Percentiles rank a stretch among this genome's conserved stretches.
Conservation (phyloP, 495 filamentous ascomycete genomes). For the Xylaria scruposa region DNA sequence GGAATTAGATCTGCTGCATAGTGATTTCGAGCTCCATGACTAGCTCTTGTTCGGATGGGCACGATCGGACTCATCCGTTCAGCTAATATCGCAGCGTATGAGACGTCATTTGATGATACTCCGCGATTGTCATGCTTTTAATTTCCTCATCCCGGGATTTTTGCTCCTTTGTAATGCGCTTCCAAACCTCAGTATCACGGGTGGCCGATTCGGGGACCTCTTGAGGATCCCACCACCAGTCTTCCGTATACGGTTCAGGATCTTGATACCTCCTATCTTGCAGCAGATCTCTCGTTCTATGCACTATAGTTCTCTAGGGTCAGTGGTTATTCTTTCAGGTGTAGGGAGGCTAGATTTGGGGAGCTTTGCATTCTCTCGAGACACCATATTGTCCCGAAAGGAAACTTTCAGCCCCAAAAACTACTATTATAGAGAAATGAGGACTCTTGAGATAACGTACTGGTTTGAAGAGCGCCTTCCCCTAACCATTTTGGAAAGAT, state of each 20-base stretch:
- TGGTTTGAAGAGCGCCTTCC: background rate
- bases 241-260: background rate
- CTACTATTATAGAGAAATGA: background rate
- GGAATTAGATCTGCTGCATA: background rate
- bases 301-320: background rate
- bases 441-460: background rate
- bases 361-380: background rate
- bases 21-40: background rate
- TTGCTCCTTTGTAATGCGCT: background rate
- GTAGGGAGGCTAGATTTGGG: background rate
- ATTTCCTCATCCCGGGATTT: background rate
- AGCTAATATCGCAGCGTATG: background rate
- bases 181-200: conserved; percentile 4
- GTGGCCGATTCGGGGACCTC: conserved; percentile 3
- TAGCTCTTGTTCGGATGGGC: background rate
- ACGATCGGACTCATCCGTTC: background rate
- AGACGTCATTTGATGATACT: background rate
- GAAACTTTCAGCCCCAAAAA: background rate
- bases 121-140: background rate
- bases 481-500: conserved; percentile 9
- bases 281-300: background rate
- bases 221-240: conserved; percentile 12
- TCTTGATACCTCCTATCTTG: background rate
- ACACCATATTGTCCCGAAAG: background rate
- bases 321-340: background rate